Percentiles rank a stretch among this genome's conserved stretches.
Conservation (phyloP, 208 protist genomes). For the Zelonia costaricensis region DNA sequence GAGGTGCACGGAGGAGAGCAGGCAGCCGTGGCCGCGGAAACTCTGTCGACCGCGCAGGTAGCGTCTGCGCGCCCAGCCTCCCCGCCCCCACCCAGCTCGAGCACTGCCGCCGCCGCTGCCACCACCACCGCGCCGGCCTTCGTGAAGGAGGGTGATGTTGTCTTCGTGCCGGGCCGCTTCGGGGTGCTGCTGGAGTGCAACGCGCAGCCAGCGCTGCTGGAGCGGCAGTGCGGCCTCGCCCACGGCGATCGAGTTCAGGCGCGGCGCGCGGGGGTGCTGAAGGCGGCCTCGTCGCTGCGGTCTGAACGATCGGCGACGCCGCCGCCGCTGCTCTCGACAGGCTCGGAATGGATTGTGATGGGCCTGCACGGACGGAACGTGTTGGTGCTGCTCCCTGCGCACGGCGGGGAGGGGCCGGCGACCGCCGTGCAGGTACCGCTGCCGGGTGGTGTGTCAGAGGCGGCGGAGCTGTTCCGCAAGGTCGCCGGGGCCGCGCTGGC, state of each 20-base stretch:
- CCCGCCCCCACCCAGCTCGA: not conserved
- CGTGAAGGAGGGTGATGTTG: slow-evolving; percentile 26
- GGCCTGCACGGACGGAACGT: slow-evolving; percentile 39
- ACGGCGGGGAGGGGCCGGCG: slow-evolving; percentile 25
- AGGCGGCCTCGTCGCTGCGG: too few species aligned
- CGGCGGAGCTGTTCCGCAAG: slow-evolving; percentile 34
- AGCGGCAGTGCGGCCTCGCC: slow-evolving; percentile 36
- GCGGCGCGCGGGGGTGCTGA: too few species aligned
- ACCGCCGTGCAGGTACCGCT: slow-evolving; percentile 16
- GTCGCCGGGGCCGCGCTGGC: slow-evolving; percentile 17
- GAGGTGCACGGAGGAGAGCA: too few species aligned
- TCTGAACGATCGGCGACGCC: not conserved
- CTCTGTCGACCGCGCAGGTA: too few species aligned
- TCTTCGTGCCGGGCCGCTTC: slow-evolving; percentile 40
- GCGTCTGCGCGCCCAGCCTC: too few species aligned
- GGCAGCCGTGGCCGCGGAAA: too few species aligned
- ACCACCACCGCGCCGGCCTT: slow-evolving; percentile 15
- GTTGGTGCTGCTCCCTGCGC: slow-evolving; percentile 42
- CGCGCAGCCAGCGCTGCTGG: slow-evolving; percentile 18
- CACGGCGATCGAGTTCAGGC: slow-evolving; percentile 50
- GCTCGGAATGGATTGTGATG: slow-evolving; percentile 42
- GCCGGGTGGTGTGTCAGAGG: slow-evolving; percentile 15
- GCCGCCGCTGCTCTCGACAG: not conserved
- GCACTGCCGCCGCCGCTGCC: not conserved
- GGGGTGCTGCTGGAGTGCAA: slow-evolving; percentile 42